phyloP scores from a whole-genome alignment of 2,329 filamentous ascomycete species.

The Fusarium mangiferae region DNA sequence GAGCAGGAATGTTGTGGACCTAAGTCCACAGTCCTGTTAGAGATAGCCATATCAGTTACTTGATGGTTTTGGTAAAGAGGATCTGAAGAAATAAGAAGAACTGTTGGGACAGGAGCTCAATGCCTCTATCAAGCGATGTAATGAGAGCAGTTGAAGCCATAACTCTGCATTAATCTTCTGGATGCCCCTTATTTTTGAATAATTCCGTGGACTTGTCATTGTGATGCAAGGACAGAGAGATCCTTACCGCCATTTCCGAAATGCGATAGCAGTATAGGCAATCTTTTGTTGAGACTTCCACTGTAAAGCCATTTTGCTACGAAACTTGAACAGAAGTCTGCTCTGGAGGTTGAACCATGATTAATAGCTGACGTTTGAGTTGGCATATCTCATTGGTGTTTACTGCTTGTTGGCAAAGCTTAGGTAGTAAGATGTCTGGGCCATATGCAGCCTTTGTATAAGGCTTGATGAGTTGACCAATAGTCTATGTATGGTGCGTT shows the following conservation, averaged over 20 bases:
- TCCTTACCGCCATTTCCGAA: not conserved
- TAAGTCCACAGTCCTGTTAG: accelerated
- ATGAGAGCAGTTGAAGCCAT: not conserved
- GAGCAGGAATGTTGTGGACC: accelerated
- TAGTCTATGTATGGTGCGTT: accelerated
- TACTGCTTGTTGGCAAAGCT: not conserved
- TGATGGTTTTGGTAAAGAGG: accelerated
- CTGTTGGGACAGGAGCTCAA: not conserved
- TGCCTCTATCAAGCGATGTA: not conserved
- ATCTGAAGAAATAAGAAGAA: not conserved
- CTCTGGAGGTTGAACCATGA: too few relatives aligned
- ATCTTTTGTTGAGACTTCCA: not conserved
- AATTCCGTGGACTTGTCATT: not conserved
- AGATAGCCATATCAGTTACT: not conserved
- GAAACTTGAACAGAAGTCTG: too few relatives aligned
- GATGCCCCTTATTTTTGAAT: not conserved
- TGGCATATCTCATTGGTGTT: not conserved
- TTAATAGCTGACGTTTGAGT: too few relatives aligned
- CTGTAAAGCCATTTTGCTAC: not conserved
- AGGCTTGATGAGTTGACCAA: not conserved
- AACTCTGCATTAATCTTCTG: too few relatives aligned
- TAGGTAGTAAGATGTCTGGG: not conserved
- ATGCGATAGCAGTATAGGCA: not conserved
- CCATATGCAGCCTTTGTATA: accelerated
- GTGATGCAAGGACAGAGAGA: not conserved